phyloP scores from a whole-genome alignment of 2,329 filamentous ascomycete species.

The Pyricularia sp. region DNA sequence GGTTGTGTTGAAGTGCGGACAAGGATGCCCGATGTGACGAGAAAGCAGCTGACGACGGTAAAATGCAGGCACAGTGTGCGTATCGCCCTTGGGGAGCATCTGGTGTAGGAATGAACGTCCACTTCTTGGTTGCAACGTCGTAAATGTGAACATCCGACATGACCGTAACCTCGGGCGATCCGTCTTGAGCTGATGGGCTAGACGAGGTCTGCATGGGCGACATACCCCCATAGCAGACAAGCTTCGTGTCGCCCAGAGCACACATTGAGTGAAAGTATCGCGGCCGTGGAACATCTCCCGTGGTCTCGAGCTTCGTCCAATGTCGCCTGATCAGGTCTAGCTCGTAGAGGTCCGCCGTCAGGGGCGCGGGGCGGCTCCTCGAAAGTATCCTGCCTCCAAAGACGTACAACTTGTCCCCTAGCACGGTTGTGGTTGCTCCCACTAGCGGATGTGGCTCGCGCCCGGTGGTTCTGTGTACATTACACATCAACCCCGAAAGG shows the following conservation, averaged over 20 bases:
- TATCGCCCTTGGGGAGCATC: constrained; percentile 89
- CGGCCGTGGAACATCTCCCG: constrained; percentile 75
- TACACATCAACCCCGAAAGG: constrained; percentile 54
- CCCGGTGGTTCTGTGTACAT: constrained; percentile 75
- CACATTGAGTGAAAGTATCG: constrained; percentile 98
- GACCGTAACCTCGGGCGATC: constrained; percentile 77
- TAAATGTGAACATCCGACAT: constrained; percentile 98
- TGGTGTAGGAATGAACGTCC: constrained; percentile 70
- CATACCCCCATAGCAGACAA: constrained; percentile 98
- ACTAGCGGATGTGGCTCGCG: constrained; percentile 84
- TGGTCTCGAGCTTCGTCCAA: constrained; percentile 80
- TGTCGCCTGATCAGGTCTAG: constrained; percentile 81
- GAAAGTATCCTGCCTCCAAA: constrained; percentile 88
- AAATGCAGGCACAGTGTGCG: constrained; percentile 86
- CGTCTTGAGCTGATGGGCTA: constrained; percentile 36
- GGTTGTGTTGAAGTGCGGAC: constrained; percentile 83
- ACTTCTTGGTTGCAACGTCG: constrained; percentile 68
- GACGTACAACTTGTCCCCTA: constrained; percentile 93
- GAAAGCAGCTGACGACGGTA: constrained; percentile 80
- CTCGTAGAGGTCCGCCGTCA: constrained; percentile 88
- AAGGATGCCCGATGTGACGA: constrained; percentile 71
- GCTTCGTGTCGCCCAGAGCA: constrained; percentile 80
- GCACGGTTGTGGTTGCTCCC: constrained; percentile 84
- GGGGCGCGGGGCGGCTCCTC: constrained; percentile 59
- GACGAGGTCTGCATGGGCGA: constrained; percentile 55